These are phyloP conservation scores for Coemansia sp. DNA, from an alignment of 192 early-diverging fungal genomes.

Conservation along the genomic window DNA sequence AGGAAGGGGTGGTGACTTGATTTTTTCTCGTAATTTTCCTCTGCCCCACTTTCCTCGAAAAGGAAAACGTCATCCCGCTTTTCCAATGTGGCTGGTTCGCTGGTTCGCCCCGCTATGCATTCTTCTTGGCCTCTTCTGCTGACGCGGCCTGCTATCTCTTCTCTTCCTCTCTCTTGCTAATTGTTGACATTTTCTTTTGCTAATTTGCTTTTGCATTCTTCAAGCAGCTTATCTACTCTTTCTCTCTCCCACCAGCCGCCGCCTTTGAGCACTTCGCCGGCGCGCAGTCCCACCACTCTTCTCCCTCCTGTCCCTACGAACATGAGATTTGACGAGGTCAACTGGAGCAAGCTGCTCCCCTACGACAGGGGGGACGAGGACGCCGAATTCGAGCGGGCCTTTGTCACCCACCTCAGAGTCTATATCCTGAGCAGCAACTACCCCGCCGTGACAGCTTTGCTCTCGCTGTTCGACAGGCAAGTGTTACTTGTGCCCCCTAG, in stretches of 20 bases:
- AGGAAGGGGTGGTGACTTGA: not conserved
- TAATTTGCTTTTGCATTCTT: constrained; percentile 1
- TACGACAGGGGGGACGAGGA: constrained; percentile 44
- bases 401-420: constrained; percentile 37
- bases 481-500: not conserved
- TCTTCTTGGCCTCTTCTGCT: not conserved
- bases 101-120: not conserved
- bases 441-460: constrained; percentile 17
- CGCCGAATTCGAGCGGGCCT: constrained; percentile 33
- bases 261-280: constrained; percentile 4
- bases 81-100: not conserved
- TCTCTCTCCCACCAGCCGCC: not conserved
- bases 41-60: not conserved
- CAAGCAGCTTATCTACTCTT: not conserved
- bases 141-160: not conserved
- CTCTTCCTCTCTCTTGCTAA: not conserved
- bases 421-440: constrained; percentile 30
- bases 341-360: constrained; percentile 46
- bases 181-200: not conserved
- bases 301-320: not conserved
- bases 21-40: not conserved
- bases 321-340: constrained; percentile 46
- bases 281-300: constrained; percentile 1
- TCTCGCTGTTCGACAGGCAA: constrained; percentile 38
- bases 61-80: not conserved